Evolutionary conservation across 805 yeast genomes (phyloP), one percentile per base, ranked within the genome.

Genomic region (Starmerella etchellsii): DNA sequence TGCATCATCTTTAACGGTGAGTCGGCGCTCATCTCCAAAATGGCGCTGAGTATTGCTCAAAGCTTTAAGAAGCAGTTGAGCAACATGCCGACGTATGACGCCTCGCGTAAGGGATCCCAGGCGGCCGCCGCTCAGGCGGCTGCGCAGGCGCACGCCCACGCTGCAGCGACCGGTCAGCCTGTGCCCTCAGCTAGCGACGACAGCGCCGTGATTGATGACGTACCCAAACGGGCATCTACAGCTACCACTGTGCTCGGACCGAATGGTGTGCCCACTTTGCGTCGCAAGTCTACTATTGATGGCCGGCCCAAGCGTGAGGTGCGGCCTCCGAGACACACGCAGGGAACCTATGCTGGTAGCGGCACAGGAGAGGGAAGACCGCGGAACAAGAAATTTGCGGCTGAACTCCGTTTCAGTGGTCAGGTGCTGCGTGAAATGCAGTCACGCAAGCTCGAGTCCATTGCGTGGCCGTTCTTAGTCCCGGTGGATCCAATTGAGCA

Each of bases 401-500:
- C 88, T 9, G 96, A 88, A 60, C 71, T 91, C 58, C 71, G 87
- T 55, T 91, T 79, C 62, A 83, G 94, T 57, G 79, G 74, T 51
- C 81, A 74, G 57, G 74, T 87, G 3, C 62, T 91, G 41, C 82
- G 81, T 57, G 98, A 91, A 54, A 66, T 91, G 56, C 68, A 67
- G 43, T 74, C 81, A 15, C 88, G 88, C 61, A 87, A 84, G 63
- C 80, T 84, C 60, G 83, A 80, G 54, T 70, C 76, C 33, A 78
- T 81, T 56, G 78, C 88, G 50, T 91, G 78, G 63, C 96, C 98
- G 24, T 91, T 91, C 54, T 62, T 88, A 55, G 79, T 73, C 44
- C 97, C 98, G 1, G 98, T 91, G 31, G 97, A 91, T 60, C 91
- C 95, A 0, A 85, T 87, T 25, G 94, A 95, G 14, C 70, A 88